Conservation (phyloP, 75 land plant genomes). For the Sequoia sempervirens region DNA sequence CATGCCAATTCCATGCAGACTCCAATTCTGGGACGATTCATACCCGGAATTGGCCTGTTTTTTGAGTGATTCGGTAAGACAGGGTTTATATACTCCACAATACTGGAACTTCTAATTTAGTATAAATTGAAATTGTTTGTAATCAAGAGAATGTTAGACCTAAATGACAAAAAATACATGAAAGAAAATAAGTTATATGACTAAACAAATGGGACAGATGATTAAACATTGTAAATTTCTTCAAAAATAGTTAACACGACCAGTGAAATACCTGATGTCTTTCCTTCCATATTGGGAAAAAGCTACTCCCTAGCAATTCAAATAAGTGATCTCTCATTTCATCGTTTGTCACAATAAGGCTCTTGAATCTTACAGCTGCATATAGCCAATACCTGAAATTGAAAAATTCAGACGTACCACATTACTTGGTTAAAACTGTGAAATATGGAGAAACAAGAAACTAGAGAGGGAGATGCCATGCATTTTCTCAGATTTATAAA, state of each 20-base stretch:
- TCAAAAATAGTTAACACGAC: not conserved
- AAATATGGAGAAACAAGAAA: not conserved
- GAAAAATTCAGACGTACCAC: not conserved
- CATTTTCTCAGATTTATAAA: not conserved
- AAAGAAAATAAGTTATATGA: not conserved
- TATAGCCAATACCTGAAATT: constrained; percentile 89
- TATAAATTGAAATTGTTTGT: not conserved
- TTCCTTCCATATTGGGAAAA: constrained; percentile 92
- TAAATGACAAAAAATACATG: not conserved
- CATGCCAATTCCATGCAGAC: too few relatives aligned
- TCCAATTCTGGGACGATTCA: too few relatives aligned
- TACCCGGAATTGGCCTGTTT: too few relatives aligned
- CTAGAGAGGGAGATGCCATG: not conserved
- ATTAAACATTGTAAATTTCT: not conserved
- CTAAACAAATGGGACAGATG: not conserved
- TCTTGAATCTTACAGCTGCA: constrained; percentile 83
- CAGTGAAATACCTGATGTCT: constrained; percentile 74
- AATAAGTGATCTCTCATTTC: constrained; percentile 97
- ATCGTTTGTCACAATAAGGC: constrained; percentile 91
- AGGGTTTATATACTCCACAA: not conserved
- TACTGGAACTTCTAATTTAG: not conserved
- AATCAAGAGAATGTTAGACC: not conserved
- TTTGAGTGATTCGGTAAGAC: too few relatives aligned
- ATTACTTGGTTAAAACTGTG: not conserved
- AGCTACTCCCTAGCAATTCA: constrained; percentile 77